Conservation (phyloP, 23 red algal genomes). For the Cyanidioschyzon merolae region DNA sequence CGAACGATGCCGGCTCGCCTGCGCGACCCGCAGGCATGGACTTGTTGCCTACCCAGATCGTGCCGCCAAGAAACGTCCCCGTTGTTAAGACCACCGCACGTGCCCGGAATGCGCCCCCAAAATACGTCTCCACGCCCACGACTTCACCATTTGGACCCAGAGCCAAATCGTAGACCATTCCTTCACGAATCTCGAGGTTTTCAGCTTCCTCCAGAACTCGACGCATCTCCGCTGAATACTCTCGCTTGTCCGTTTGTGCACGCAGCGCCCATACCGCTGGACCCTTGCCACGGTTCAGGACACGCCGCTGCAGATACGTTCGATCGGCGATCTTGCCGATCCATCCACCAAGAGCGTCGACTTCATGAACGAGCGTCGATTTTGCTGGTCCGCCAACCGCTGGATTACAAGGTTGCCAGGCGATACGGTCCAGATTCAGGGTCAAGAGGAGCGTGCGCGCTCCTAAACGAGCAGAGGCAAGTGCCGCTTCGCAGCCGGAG, state of each 20-base stretch:
- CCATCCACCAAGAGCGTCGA: conserved; percentile 88
- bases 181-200: conserved; percentile 74
- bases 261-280: conserved; percentile 95
- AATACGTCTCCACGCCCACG: conserved; percentile 13
- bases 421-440: conserved; percentile 77
- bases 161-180: conserved; percentile 86
- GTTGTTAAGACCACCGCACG: conserved; percentile 77
- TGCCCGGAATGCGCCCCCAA: conserved; percentile 51
- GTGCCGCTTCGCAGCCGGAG: conserved; percentile 83
- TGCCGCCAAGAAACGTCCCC: conserved; percentile 87
- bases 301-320: conserved; percentile 89
- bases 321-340: conserved; percentile 85
- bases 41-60: conserved; percentile 90
- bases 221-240: conserved; percentile 88
- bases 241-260: conserved; percentile 95
- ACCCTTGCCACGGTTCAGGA: conserved; percentile 87
- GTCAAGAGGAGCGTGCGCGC: conserved; percentile 70
- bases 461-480: conserved; percentile 62
- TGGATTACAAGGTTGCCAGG: conserved; percentile 99
- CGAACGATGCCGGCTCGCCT: conserved; percentile 70
- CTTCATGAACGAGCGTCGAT: conserved; percentile 94
- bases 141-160: conserved; percentile 60
- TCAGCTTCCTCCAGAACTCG: conserved; percentile 39
- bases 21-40: conserved; percentile 89
- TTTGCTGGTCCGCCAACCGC: conserved; percentile 95